These are phyloP conservation scores for Rachicladosporium sp. DNA, from an alignment of 2,329 filamentous ascomycete species.

Conservation along the genomic window DNA sequence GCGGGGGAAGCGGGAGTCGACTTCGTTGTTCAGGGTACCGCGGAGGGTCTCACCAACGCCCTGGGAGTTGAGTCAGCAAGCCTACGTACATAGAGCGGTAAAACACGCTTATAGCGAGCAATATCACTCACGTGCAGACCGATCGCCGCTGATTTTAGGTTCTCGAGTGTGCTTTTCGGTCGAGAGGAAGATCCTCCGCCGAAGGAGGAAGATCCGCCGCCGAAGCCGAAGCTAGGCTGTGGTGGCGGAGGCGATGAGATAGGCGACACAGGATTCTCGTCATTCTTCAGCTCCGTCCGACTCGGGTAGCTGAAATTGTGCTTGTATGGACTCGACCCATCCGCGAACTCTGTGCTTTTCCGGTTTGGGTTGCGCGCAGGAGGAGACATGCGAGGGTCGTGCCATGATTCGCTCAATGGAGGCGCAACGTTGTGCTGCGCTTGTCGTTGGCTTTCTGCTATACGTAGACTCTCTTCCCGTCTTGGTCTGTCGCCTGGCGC, in stretches of 20 bases:
- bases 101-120: neutral
- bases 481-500: conserved; percentile 7
- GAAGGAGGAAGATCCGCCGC: too few species aligned
- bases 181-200: too few species aligned
- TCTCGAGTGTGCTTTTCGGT: conserved; percentile 8
- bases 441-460: too few species aligned
- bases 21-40: conserved; percentile 21
- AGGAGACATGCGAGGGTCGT: too few species aligned
- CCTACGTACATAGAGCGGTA: neutral
- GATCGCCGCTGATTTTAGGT: conserved; percentile 19
- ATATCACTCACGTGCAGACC: conserved; percentile 18
- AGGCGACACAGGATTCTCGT: too few species aligned
- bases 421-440: too few species aligned
- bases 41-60: conserved; percentile 23
- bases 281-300: conserved; percentile 1
- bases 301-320: conserved; percentile 8
- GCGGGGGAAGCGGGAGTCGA: conserved; percentile 17
- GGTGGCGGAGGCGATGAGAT: too few species aligned
- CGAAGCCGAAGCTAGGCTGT: too few species aligned
- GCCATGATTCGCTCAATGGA: too few species aligned
- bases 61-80: conserved; percentile 5
- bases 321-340: neutral
- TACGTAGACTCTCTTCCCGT: too few species aligned
- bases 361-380: too few species aligned
- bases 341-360: too few species aligned